Evolutionary conservation across 139 green algal species (phyloP).

Genomic region (Tetradesmus obliquus): DNA sequence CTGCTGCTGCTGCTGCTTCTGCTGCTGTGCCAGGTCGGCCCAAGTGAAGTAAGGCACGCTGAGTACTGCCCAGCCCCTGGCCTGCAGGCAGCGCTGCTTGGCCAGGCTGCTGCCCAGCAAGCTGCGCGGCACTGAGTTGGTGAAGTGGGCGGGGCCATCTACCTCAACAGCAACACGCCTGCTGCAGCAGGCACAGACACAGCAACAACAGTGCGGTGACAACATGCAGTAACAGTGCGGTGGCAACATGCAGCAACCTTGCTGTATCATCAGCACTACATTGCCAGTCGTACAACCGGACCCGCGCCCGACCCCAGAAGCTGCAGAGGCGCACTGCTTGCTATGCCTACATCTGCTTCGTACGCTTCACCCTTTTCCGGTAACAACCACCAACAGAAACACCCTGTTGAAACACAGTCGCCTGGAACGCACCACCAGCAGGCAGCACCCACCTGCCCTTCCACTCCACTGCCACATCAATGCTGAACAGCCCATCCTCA

Average conservation of each 20-base stretch:
- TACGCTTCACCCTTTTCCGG: no score
- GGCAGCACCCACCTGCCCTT: constrained; percentile 43
- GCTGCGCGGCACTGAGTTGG: constrained; percentile 46
- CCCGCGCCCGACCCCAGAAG: no score
- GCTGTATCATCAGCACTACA: no score
- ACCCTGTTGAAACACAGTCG: no score
- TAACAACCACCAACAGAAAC: no score
- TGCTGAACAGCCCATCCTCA: constrained; percentile 62
- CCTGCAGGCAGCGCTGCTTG: constrained; percentile 61
- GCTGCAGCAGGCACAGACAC: constrained; percentile 60
- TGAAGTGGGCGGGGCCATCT: constrained; percentile 75
- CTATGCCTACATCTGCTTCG: no score
- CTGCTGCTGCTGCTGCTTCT: not conserved
- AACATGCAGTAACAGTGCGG: not conserved
- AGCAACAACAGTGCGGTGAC: constrained; percentile 16
- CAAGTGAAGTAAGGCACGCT: constrained; percentile 65
- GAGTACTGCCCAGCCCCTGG: constrained; percentile 65
- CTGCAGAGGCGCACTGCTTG: no score
- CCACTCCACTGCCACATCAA: constrained; percentile 65
- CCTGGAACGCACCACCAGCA: not conserved
- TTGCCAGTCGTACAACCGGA: no score
- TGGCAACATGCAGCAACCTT: not conserved
- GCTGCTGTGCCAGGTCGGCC: constrained; percentile 26
- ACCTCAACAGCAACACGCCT: constrained; percentile 71
- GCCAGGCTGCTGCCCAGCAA: constrained; percentile 58